Evolutionary conservation across 1,284 basidiomycete species (phyloP).

Genomic region (Sanguinoderma infundibulare): DNA sequence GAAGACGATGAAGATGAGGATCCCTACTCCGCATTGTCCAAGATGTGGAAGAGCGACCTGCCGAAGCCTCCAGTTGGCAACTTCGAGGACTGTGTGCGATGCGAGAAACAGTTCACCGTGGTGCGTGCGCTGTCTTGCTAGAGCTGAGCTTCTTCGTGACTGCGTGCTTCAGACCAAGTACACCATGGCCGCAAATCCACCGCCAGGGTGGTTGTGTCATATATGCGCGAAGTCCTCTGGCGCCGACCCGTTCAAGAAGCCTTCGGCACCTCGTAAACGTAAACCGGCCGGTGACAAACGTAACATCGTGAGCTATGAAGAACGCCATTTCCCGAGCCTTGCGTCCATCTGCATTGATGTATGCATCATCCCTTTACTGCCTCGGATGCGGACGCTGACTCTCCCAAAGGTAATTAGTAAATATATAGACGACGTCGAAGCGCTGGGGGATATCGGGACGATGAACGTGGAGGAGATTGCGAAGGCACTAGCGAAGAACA

Average conservation of each 20-base stretch:
- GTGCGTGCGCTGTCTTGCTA: slow-evolving; percentile 51
- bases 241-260: slow-evolving; percentile 84
- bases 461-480: slow-evolving; percentile 84
- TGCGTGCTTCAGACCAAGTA: slow-evolving; percentile 75
- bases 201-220: slow-evolving; percentile 81
- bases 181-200: slow-evolving; percentile 72
- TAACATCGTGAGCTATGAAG: slow-evolving; percentile 70
- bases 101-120: slow-evolving; percentile 87
- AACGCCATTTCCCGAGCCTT: slow-evolving; percentile 69
- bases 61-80: slow-evolving; percentile 77
- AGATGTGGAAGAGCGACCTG: slow-evolving; percentile 47
- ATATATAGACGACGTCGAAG: slow-evolving; percentile 90
- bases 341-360: slow-evolving; percentile 84
- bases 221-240: slow-evolving; percentile 78
- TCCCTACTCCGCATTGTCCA: slow-evolving; percentile 64
- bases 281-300: slow-evolving; percentile 66
- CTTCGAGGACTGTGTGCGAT: slow-evolving; percentile 84
- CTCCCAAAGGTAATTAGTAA: slow-evolving; percentile 73
- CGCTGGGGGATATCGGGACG: slow-evolving; percentile 84
- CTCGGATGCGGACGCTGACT: neutral
- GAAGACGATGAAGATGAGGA: slow-evolving; percentile 50
- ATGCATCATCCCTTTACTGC: slow-evolving; percentile 12
- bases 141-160: neutral
- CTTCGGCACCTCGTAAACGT: slow-evolving; percentile 60
- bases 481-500: slow-evolving; percentile 85